Percentiles rank a stretch among this genome's conserved stretches.
Conservation (phyloP, 352 stramenopile species). For the Globisporangium uncinulatum region DNA sequence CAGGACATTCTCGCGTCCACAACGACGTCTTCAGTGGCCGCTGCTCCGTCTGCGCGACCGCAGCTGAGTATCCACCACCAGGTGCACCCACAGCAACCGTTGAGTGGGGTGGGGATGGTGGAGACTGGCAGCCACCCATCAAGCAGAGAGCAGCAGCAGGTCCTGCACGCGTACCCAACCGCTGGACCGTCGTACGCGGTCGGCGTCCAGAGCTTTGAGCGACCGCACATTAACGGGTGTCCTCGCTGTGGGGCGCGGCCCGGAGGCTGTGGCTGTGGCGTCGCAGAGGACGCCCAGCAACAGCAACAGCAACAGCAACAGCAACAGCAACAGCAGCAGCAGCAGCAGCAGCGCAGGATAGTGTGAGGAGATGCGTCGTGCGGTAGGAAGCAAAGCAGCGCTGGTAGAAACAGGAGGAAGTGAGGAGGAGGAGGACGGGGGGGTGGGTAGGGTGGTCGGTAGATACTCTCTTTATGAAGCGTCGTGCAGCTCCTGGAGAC, state of each 20-base stretch:
- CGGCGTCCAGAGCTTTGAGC: slow-evolving; percentile 23
- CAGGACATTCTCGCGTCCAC: slow-evolving; percentile 80
- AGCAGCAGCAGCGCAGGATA: slow-evolving; percentile 33
- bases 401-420: too few relatives aligned
- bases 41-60: neutral
- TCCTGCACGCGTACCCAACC: slow-evolving; percentile 50
- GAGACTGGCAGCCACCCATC: slow-evolving; percentile 2
- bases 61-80: neutral
- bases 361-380: slow-evolving; percentile 22
- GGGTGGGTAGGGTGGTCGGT: too few relatives aligned
- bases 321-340: slow-evolving; percentile 17
- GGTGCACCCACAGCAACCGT: neutral
- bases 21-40: neutral
- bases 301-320: slow-evolving; percentile 23
- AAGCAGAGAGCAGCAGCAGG: slow-evolving; percentile 6
- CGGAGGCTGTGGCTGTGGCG: slow-evolving; percentile 13
- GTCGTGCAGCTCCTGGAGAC: neutral
- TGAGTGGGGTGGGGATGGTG: slow-evolving; percentile 8
- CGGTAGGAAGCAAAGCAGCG: too few relatives aligned
- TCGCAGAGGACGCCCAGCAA: slow-evolving; percentile 19
- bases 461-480: slow-evolving; percentile 4
- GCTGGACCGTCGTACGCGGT: slow-evolving; percentile 16
- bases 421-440: too few relatives aligned
- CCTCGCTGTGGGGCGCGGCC: slow-evolving; percentile 13
- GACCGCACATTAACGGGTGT: slow-evolving; percentile 14